Conservation (phyloP, 306 rosid genomes). For the Corylus americana region DNA sequence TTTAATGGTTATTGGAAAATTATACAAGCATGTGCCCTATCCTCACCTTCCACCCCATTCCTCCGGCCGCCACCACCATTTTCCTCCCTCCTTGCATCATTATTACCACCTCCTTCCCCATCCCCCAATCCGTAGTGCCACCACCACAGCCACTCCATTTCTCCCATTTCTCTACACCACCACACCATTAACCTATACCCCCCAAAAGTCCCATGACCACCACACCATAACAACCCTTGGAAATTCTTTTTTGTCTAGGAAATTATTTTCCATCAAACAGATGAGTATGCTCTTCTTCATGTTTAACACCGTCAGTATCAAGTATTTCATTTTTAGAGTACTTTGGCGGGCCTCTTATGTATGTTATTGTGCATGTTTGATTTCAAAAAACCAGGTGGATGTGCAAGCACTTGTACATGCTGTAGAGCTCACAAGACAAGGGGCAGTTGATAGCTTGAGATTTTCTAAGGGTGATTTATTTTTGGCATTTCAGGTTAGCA, state of each 20-base stretch:
- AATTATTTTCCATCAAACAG: background rate
- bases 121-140: background rate
- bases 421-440: conserved; percentile 96
- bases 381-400: conserved; percentile 73
- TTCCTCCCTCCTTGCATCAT: background rate
- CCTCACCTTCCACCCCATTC: background rate
- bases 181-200: no score
- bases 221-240: no score
- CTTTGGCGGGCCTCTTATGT: conserved; percentile 7
- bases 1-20: background rate
- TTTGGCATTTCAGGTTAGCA: conserved; percentile 90
- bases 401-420: conserved; percentile 99
- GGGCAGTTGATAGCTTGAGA: conserved; percentile 97
- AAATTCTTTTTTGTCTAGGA: no score
- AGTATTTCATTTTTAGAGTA: background rate
- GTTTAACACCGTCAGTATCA: background rate
- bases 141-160: background rate
- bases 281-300: background rate
- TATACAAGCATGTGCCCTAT: background rate
- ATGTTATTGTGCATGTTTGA: conserved; percentile 30
- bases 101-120: background rate
- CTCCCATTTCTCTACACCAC: background rate
- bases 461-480: conserved; percentile 89
- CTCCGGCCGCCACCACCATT: background rate
- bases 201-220: no score